A percentile compares a stretch with the other conserved stretches of the same genome.
Conservation (phyloP, 768 basidiomycete species). For the Butyriboletus loyo region DNA sequence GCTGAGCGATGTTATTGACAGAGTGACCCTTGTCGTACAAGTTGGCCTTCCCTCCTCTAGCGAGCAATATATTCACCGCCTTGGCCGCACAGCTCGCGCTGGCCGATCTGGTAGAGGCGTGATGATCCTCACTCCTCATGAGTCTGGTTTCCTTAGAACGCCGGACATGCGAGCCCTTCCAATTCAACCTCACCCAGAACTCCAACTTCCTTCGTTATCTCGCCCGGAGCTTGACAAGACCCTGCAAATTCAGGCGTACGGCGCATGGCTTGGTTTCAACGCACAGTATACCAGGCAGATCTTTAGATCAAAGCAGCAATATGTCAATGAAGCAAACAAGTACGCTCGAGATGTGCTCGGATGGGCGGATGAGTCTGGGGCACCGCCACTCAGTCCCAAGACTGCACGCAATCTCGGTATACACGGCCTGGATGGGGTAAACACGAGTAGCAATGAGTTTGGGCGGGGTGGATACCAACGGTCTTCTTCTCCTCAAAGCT, state of each 20-base stretch:
- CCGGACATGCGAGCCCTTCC: constrained; percentile 40
- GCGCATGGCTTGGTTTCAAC: constrained; percentile 58
- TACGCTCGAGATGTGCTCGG: constrained; percentile 38
- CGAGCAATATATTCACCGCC: constrained; percentile 78
- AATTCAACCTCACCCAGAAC: constrained; percentile 32
- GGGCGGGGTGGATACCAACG: neutral
- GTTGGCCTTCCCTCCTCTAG: constrained; percentile 63
- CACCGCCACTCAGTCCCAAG: constrained; percentile 40
- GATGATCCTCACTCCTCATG: constrained; percentile 51
- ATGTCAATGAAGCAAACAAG: constrained; percentile 40
- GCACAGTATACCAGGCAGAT: constrained; percentile 37
- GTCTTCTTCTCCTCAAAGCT: constrained; percentile 3
- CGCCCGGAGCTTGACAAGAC: constrained; percentile 31
- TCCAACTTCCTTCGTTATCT: constrained; percentile 27
- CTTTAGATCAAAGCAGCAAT: constrained; percentile 36
- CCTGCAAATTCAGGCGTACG: constrained; percentile 49
- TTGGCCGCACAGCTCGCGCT: constrained; percentile 76
- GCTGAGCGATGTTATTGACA: constrained; percentile 18
- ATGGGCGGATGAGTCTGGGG: constrained; percentile 31
- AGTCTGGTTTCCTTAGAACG: constrained; percentile 45
- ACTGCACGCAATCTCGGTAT: constrained; percentile 52
- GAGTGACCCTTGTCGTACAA: constrained; percentile 60
- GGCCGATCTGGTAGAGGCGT: constrained; percentile 61
- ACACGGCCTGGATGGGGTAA: constrained; percentile 34
- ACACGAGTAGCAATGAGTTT: constrained; percentile 3